Conservation (phyloP, 2,329 filamentous ascomycete genomes). For the Coniochaeta sp. region DNA sequence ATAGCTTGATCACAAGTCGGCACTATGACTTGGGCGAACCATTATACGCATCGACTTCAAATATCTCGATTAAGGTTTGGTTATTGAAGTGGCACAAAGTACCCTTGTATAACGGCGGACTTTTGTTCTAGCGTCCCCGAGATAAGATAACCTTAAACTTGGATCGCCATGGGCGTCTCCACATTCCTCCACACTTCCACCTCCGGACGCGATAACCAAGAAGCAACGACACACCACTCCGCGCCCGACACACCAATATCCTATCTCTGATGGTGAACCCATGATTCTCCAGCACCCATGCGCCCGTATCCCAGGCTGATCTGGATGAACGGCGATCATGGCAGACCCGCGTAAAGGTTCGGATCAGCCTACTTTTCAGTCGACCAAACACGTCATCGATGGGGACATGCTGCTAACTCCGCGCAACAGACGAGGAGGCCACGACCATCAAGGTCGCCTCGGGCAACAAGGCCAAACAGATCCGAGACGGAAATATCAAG, state of each 20-base stretch:
- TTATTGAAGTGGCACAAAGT: neutral
- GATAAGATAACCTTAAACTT: conserved; percentile 2
- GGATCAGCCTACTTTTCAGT: neutral
- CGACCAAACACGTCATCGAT: neutral
- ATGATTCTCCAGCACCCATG: neutral
- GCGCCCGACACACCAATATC: neutral
- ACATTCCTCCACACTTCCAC: neutral
- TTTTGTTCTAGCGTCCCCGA: conserved; percentile 1
- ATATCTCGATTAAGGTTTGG: neutral
- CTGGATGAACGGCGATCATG: neutral
- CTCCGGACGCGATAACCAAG: conserved; percentile 1
- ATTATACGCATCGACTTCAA: neutral
- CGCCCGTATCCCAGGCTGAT: neutral
- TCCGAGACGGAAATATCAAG: conserved; percentile 44
- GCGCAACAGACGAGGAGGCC: conserved; percentile 38
- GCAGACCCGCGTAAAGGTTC: conserved; percentile 2
- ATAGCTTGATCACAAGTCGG: too few species aligned
- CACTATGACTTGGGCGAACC: too few species aligned
- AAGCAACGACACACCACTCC: neutral
- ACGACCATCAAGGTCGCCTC: conserved; percentile 55
- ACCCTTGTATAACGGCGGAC: neutral
- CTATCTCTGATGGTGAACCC: neutral
- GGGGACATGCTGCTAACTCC: neutral
- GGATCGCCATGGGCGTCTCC: neutral
- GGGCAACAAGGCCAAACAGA: conserved; percentile 32